These are phyloP conservation scores for Entomortierella lignicola DNA, from an alignment of 192 early-diverging fungal genomes.

Conservation along the genomic window DNA sequence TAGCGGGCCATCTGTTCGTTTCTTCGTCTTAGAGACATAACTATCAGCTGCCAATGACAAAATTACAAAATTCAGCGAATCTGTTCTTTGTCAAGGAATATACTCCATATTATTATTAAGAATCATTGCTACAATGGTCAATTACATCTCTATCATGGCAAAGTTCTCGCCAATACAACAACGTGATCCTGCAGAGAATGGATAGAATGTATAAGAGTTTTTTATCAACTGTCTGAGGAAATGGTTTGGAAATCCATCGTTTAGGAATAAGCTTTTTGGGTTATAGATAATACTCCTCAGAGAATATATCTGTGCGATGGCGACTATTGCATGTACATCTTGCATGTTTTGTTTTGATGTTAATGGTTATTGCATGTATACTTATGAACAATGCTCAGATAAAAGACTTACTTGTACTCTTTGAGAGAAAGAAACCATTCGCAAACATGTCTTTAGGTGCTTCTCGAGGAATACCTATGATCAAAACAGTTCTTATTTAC, in stretches of 20 bases:
- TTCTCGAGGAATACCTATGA: too few relatives aligned
- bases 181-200: constrained; percentile 57
- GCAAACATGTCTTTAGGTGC: too few relatives aligned
- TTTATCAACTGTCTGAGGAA: constrained; percentile 14
- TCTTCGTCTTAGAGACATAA: constrained; percentile 44
- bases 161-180: constrained; percentile 63
- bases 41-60: constrained; percentile 43
- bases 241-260: constrained; percentile 28
- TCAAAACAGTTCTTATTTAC: too few relatives aligned
- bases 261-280: constrained; percentile 25
- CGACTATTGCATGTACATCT: neutral
- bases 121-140: constrained; percentile 56
- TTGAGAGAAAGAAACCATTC: too few relatives aligned
- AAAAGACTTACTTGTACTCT: too few relatives aligned
- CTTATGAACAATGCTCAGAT: too few relatives aligned
- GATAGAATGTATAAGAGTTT: constrained; percentile 53
- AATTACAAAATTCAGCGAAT: constrained; percentile 56
- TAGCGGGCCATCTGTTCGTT: too few relatives aligned
- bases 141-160: constrained; percentile 61
- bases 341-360: too few relatives aligned
- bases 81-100: constrained; percentile 43
- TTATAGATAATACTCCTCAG: constrained; percentile 18
- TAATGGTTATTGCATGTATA: too few relatives aligned
- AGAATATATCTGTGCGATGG: constrained; percentile 13
- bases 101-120: constrained; percentile 57